phyloP scores from a whole-genome alignment of 345 rosid genomes.

The Chamaenerion angustifolium region DNA sequence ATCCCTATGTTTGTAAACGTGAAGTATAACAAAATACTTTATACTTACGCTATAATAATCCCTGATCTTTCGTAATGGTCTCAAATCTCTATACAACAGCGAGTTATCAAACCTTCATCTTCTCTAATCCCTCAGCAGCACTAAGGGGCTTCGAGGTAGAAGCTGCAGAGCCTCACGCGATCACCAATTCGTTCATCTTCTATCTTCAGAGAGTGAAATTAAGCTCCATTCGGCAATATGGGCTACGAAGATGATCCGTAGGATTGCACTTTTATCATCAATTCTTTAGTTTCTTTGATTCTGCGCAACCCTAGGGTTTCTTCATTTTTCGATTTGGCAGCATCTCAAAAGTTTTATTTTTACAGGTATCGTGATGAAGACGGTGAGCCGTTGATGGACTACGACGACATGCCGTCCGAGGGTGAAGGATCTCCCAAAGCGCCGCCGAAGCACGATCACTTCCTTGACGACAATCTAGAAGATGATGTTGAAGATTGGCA shows the following conservation, averaged over 20 bases:
- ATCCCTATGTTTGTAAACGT: not conserved
- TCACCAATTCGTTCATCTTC: not conserved
- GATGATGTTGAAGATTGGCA: slow-evolving; percentile 47
- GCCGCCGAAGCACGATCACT: slow-evolving; percentile 27
- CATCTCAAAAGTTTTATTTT: not conserved
- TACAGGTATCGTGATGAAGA: slow-evolving; percentile 78
- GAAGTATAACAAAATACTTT: too few species aligned
- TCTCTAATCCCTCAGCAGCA: not conserved
- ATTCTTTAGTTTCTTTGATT: not conserved
- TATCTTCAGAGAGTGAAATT: not conserved
- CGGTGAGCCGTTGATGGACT: slow-evolving; percentile 94
- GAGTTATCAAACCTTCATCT: too few species aligned
- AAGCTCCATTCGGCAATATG: slow-evolving; percentile 15
- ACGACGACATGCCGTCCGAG: slow-evolving; percentile 55
- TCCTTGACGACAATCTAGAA: slow-evolving; percentile 35
- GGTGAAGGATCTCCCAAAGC: slow-evolving; percentile 46
- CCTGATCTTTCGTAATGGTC: too few species aligned
- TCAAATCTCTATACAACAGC: too few species aligned
- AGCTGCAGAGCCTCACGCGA: not conserved
- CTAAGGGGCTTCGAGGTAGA: not conserved
- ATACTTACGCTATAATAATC: too few species aligned
- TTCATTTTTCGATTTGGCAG: not conserved
- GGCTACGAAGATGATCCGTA: slow-evolving; percentile 75
- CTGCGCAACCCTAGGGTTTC: slow-evolving; percentile 18
- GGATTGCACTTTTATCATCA: slow-evolving; percentile 9